Evolutionary conservation across 305 asterid species (phyloP).

Genomic region (Solanum hybrid): DNA sequence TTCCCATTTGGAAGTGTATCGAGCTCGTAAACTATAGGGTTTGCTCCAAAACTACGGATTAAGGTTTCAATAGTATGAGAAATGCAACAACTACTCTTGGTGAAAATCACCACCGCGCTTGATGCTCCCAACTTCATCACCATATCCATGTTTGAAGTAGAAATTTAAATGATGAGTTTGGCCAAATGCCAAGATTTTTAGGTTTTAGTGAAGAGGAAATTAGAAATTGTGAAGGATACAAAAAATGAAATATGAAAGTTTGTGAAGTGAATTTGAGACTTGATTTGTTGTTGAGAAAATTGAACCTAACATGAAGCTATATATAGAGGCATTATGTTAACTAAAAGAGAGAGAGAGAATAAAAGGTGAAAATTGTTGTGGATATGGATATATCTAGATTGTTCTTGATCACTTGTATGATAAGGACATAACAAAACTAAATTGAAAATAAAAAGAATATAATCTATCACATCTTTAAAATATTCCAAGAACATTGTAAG

Average conservation of each 20-base stretch:
- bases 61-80: not conserved
- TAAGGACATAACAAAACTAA: not conserved
- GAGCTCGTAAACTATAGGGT: not conserved
- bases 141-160: not conserved
- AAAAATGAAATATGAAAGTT: not conserved
- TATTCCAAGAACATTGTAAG: not conserved
- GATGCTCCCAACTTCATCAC: not conserved
- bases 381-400: not conserved
- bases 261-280: not conserved
- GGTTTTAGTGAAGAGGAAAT: not conserved
- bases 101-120: not conserved
- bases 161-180: not conserved
- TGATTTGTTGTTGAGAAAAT: not conserved
- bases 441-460: not conserved
- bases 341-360: not conserved
- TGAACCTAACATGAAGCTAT: not conserved
- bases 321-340: not conserved
- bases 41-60: not conserved
- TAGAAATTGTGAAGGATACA: not conserved
- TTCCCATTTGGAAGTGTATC: not conserved
- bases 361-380: not conserved
- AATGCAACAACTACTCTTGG: not conserved
- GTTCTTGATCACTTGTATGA: not conserved
- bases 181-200: not conserved
- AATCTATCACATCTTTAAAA: not conserved